These are phyloP conservation scores for Fusarium fracticaudum DNA, from an alignment of 2,329 filamentous ascomycete species.

Conservation along the genomic window DNA sequence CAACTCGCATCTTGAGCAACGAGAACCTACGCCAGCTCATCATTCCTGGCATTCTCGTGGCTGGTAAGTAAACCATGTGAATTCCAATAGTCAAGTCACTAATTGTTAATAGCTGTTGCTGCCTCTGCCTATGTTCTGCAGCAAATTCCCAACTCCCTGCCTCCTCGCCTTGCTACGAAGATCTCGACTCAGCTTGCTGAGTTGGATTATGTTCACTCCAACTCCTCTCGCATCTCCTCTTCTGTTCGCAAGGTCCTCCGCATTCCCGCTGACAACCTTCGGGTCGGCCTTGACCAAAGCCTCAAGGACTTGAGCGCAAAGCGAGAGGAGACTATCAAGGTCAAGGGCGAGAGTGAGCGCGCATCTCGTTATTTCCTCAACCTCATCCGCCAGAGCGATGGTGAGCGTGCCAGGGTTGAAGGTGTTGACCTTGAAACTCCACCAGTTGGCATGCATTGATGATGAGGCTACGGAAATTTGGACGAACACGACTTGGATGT, in stretches of 20 bases:
- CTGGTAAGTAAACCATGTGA: slow-evolving; percentile 66
- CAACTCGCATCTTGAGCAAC: slow-evolving; percentile 80
- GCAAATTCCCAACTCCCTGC: slow-evolving; percentile 89
- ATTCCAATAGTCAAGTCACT: background rate
- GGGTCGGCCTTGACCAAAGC: slow-evolving; percentile 82
- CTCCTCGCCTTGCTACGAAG: slow-evolving; percentile 84
- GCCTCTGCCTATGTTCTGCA: slow-evolving; percentile 83
- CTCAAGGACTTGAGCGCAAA: slow-evolving; percentile 84
- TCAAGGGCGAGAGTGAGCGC: slow-evolving; percentile 83
- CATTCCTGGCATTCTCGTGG: slow-evolving; percentile 80
- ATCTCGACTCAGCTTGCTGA: slow-evolving; percentile 81
- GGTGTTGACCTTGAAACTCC: slow-evolving; percentile 65
- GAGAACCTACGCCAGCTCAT: slow-evolving; percentile 84
- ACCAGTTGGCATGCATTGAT: slow-evolving; percentile 51
- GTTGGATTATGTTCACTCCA: slow-evolving; percentile 92
- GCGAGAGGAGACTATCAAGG: slow-evolving; percentile 84
- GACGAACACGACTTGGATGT: slow-evolving; percentile 10
- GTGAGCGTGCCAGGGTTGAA: slow-evolving; percentile 60
- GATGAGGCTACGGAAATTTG: slow-evolving; percentile 14
- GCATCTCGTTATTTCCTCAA: slow-evolving; percentile 92
- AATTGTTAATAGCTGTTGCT: slow-evolving; percentile 67
- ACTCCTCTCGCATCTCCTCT: slow-evolving; percentile 83
- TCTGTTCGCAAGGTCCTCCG: slow-evolving; percentile 91
- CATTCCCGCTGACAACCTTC: slow-evolving; percentile 85
- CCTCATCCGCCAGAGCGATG: slow-evolving; percentile 73